Evolutionary conservation across 2,329 filamentous ascomycete species (phyloP).

Genomic region (Epichloe sibirici): DNA sequence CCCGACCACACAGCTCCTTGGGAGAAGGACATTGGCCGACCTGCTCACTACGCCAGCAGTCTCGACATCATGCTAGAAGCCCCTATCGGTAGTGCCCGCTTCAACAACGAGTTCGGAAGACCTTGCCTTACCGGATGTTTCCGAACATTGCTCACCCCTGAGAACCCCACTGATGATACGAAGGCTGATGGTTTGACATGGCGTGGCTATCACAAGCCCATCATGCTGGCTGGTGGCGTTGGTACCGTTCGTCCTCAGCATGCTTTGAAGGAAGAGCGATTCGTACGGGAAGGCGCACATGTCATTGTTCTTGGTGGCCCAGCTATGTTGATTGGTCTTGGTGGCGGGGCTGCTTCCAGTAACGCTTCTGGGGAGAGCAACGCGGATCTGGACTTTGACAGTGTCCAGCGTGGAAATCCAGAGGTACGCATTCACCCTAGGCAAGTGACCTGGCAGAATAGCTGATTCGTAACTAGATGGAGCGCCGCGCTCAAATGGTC

Average conservation of each 20-base stretch:
- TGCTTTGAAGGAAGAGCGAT: constrained; percentile 68
- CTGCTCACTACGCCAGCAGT: constrained; percentile 83
- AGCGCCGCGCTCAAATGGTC: constrained; percentile 91
- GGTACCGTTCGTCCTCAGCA: constrained; percentile 86
- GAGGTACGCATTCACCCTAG: constrained; percentile 31
- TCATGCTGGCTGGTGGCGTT: constrained; percentile 94
- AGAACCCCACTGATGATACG: constrained; percentile 1
- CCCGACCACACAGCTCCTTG: constrained; percentile 73
- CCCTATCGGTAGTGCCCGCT: constrained; percentile 85
- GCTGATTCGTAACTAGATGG: constrained; percentile 39
- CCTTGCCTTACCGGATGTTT: constrained; percentile 85
- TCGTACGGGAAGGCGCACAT: constrained; percentile 79
- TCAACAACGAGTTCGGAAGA: constrained; percentile 96
- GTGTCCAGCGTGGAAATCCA: constrained; percentile 91
- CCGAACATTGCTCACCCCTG: constrained; percentile 62
- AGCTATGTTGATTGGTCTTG: constrained; percentile 94
- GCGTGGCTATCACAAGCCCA: constrained; percentile 93
- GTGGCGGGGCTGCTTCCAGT: constrained; percentile 88
- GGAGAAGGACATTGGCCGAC: constrained; percentile 85
- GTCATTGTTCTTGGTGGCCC: constrained; percentile 89
- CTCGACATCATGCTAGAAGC: constrained; percentile 97
- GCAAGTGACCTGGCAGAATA: not conserved
- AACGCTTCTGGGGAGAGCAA: constrained; percentile 78
- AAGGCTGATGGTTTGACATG: constrained; percentile 38
- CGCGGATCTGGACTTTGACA: constrained; percentile 90